phyloP scores from a whole-genome alignment of 768 basidiomycete species.

The Leucocoprinus sp. region DNA sequence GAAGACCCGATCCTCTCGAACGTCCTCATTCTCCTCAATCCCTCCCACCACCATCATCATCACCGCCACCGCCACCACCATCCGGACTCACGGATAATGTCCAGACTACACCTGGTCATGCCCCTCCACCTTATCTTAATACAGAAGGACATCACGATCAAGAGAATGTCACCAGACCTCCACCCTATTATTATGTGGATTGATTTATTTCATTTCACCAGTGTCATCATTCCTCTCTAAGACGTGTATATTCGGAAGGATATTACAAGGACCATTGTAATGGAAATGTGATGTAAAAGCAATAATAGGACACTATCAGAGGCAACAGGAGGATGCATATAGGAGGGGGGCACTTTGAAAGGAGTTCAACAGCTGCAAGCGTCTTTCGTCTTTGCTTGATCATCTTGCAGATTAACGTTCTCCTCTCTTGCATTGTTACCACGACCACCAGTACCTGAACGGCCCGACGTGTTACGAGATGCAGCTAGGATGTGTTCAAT shows the following conservation, averaged over 20 bases:
- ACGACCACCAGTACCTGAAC: slow-evolving; percentile 50
- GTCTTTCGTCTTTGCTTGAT: slow-evolving; percentile 57
- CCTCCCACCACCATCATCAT: slow-evolving; percentile 23
- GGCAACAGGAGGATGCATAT: slow-evolving; percentile 17
- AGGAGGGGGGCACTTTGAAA: background rate
- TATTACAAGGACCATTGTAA: slow-evolving; percentile 15
- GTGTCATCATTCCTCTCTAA: slow-evolving; percentile 11
- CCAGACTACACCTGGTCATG: slow-evolving; percentile 41
- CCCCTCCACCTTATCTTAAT: slow-evolving; percentile 75
- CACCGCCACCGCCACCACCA: slow-evolving; percentile 16
- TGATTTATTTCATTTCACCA: slow-evolving; percentile 17
- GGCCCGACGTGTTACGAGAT: slow-evolving; percentile 57
- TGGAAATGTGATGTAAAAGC: slow-evolving; percentile 14
- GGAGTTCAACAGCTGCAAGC: slow-evolving; percentile 70
- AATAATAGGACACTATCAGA: slow-evolving; percentile 9
- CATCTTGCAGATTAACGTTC: slow-evolving; percentile 66
- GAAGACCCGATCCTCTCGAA: slow-evolving; percentile 34
- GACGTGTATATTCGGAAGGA: slow-evolving; percentile 15
- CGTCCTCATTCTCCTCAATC: slow-evolving; percentile 27
- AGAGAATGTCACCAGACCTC: slow-evolving; percentile 48
- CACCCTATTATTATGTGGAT: slow-evolving; percentile 56
- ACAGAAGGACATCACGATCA: slow-evolving; percentile 40
- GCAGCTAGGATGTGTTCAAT: slow-evolving; percentile 92
- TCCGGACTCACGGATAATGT: slow-evolving; percentile 19
- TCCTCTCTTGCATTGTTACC: slow-evolving; percentile 42